Evolutionary conservation across 2,329 filamentous ascomycete genomes (phyloP).

Genomic region (Paecilomyces niveus): DNA sequence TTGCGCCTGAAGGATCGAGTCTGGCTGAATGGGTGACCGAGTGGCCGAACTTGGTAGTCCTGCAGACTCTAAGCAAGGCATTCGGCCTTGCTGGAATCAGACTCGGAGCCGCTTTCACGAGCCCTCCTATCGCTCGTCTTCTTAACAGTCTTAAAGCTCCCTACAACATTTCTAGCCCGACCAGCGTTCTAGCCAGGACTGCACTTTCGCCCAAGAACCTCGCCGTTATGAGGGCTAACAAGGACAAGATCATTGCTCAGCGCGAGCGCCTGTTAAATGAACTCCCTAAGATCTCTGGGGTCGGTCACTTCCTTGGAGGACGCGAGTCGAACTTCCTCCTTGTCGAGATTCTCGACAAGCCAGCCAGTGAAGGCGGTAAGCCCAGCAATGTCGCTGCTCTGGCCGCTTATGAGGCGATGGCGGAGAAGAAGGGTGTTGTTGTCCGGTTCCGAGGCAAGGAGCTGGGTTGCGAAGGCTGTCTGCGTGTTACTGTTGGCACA

Average conservation of each 20-base stretch:
- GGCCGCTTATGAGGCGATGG: slow-evolving; percentile 74
- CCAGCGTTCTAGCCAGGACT: slow-evolving; percentile 68
- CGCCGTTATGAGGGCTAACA: slow-evolving; percentile 63
- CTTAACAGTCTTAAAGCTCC: slow-evolving; percentile 93
- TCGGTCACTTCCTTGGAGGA: slow-evolving; percentile 77
- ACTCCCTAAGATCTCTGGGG: slow-evolving; percentile 66
- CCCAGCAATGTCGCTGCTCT: slow-evolving; percentile 74
- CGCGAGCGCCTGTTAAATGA: slow-evolving; percentile 67
- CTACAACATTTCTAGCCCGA: slow-evolving; percentile 89
- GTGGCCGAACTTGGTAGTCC: slow-evolving; percentile 91
- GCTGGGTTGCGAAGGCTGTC: slow-evolving; percentile 76
- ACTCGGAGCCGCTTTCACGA: slow-evolving; percentile 77
- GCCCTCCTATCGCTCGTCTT: slow-evolving; percentile 64
- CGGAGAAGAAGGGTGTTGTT: slow-evolving; percentile 81
- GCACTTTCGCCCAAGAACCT: slow-evolving; percentile 65
- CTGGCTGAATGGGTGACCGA: slow-evolving; percentile 87
- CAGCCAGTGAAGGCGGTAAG: slow-evolving; percentile 49
- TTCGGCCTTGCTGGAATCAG: slow-evolving; percentile 94
- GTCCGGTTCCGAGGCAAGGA: slow-evolving; percentile 93
- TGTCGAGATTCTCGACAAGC: slow-evolving; percentile 71
- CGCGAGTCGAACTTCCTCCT: slow-evolving; percentile 81
- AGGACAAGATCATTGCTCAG: slow-evolving; percentile 64
- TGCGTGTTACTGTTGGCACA: slow-evolving; percentile 89
- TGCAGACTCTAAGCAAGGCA: slow-evolving; percentile 98
- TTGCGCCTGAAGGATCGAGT: slow-evolving; percentile 69